These are phyloP conservation scores for Tetracladium marchalianum DNA, from an alignment of 495 filamentous ascomycete species.

Conservation along the genomic window DNA sequence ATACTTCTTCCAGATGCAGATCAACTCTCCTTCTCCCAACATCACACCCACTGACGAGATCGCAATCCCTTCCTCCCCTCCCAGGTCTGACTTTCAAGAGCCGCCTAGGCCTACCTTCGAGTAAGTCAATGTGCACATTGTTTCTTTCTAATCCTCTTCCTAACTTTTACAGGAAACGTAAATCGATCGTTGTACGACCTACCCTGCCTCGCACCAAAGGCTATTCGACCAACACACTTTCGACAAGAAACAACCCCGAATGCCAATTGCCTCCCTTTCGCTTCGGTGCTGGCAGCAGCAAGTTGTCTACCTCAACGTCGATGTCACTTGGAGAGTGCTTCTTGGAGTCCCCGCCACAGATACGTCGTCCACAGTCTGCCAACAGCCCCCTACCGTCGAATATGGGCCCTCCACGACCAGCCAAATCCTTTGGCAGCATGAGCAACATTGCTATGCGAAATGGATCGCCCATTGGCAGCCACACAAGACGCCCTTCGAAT, in stretches of 20 bases:
- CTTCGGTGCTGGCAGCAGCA: slow-evolving; percentile 53
- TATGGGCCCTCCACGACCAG: slow-evolving; percentile 12
- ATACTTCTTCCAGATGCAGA: slow-evolving; percentile 50
- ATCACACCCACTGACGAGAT: slow-evolving; percentile 29
- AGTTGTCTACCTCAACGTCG: slow-evolving; percentile 39
- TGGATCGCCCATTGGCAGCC: slow-evolving; percentile 19
- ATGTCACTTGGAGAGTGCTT: slow-evolving; percentile 73
- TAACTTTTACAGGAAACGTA: slow-evolving; percentile 39
- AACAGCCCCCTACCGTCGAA: slow-evolving; percentile 39
- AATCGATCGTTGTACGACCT: slow-evolving; percentile 48
- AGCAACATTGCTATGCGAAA: slow-evolving; percentile 14
- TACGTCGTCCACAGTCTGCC: slow-evolving; percentile 46
- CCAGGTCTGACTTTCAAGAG: slow-evolving; percentile 45
- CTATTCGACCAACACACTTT: slow-evolving; percentile 40
- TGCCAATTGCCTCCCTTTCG: slow-evolving; percentile 62
- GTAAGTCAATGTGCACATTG: slow-evolving; percentile 30
- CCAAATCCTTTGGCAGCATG: slow-evolving; percentile 18
- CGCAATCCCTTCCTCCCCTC: slow-evolving; percentile 31
- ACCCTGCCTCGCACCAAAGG: slow-evolving; percentile 52
- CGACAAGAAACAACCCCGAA: slow-evolving; percentile 38
- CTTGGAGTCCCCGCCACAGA: slow-evolving; percentile 64
- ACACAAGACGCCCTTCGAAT: slow-evolving; percentile 47
- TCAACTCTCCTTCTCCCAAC: slow-evolving; percentile 57
- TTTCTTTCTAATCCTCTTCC: not conserved
- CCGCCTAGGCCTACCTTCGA: slow-evolving; percentile 34